Conservation (phyloP, 2,329 filamentous ascomycete genomes). For the Elsinoe fawcettii region DNA sequence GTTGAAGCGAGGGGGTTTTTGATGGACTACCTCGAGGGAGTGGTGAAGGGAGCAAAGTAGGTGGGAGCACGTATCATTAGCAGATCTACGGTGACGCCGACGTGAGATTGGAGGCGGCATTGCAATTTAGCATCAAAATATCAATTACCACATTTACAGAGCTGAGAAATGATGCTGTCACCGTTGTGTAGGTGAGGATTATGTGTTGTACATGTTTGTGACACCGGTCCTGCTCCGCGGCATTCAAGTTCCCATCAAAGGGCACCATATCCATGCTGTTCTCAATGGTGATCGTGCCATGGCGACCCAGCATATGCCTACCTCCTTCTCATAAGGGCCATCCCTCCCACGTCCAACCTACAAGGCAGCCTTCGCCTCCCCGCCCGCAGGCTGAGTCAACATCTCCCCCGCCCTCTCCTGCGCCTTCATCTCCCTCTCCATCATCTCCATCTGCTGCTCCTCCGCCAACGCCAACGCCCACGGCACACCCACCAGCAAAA, state of each 20-base stretch:
- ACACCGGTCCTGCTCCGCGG: background rate
- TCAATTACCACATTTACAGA: conserved; percentile 10
- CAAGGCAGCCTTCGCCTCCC: conserved; percentile 10
- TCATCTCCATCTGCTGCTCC: conserved; percentile 93
- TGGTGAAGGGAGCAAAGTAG: conserved; percentile 23
- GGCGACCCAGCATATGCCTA: background rate
- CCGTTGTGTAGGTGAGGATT: background rate
- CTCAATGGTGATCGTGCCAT: no score
- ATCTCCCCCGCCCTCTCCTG: conserved; percentile 61
- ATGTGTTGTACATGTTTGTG: conserved; percentile 3
- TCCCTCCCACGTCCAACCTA: no score
- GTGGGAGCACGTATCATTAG: no score
- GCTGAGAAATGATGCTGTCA: conserved; percentile 9
- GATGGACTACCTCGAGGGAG: conserved; percentile 30
- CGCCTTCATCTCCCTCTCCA: conserved; percentile 97
- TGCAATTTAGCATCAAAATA: background rate
- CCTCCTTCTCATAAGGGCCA: background rate
- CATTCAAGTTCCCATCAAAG: background rate
- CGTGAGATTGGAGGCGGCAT: no score
- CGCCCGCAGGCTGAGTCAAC: conserved; percentile 11
- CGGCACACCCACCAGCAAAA: conserved; percentile 82
- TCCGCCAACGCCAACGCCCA: conserved; percentile 89
- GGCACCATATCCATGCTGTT: no score
- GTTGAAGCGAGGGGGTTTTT: conserved; percentile 30
- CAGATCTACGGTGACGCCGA: no score